Evolutionary conservation across 108 stramenopile genomes (phyloP), one percentile per base, ranked within the genome.

Genomic region (Nannochloropsis granulata): DNA sequence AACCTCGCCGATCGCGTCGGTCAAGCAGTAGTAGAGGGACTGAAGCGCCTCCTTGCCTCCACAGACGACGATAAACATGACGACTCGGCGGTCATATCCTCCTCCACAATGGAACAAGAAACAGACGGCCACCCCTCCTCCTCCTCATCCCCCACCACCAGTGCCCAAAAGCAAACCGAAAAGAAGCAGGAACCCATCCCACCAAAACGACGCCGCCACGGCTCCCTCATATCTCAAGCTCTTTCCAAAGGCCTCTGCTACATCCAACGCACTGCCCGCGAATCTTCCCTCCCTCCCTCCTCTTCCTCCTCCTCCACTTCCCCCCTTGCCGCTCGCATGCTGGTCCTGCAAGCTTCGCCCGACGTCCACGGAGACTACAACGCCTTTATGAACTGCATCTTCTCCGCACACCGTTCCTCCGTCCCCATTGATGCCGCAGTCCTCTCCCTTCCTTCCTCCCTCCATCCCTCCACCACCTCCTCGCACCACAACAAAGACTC

Each of bases 361-460:
- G 94, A 95, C 88, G 89, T 93, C 23, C 89, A 94, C 13, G 80
- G 92, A 14, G 94, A 95, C 82, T 95, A 95, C 93, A 95, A 95
- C 84, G 93, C 94, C 71, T 83, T 95, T 13, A 95, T 95, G 94
- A 95, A 95, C 84, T 95, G 94, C 82, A 92, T 92, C 43, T 95
- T 95, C 91, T 93, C 94, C 3, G 90, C 94, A 13, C 84, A 84
- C 24, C 93, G 94, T 83, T 88, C 90, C 44, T 88, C 91, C 44
- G 84, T 95, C n/a, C 91, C 92, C 14, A 89, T 95, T 8, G 94
- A 95, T 84, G 94, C 56, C 7, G 56, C 56, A 5, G 56, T 71
- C 56, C n/a, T 71, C 10, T 71, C 56, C 56, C n/a, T n/a, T 10
- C 56, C 56, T 16, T 0, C 56, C 11, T 71, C 56, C 21, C 21